Evolutionary conservation across 2,329 filamentous ascomycete genomes (phyloP), one percentile per base, ranked within the genome.

Genomic region (Aspergillus brunneoviolaceus): DNA sequence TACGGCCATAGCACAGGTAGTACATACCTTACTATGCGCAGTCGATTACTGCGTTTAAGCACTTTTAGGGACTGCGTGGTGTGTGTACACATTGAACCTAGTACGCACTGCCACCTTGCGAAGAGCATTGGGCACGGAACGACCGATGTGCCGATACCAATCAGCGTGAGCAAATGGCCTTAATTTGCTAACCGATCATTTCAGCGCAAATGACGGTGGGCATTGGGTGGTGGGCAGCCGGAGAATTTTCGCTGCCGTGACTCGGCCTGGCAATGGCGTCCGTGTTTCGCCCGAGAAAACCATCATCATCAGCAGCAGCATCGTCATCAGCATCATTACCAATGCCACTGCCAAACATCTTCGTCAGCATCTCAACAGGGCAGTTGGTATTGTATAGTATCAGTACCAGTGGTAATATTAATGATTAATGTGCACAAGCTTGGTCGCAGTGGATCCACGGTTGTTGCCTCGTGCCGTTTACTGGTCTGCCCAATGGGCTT

Each of bases 401-500:
- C 53, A 14, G 39, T 42, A 16, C 16, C 39, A 14, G 42, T 31
- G 53, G 33, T 55, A 55, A 55, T 35, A 25, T 16, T 45, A 9
- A 16, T 45, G 39, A 25, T 16, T 45, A 19, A 16, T 45, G 39
- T 45, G 39, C 45, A 42, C 42, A 55, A 47, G 53, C 33, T 55
- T 35, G 33, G 11, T 35, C 33, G 27, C 29, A 47, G 53, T 55
- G 53, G 53, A 55, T 49, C 53, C 53, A 55, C 53, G 53, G 53
- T 55, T 55, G 53, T 35, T 47, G 53, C 53, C 53, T 55, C 53
- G 53, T 55, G 53, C 53, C n/a, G 27, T 47, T 35, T 23, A 23
- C 25, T 55, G 53, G 27, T 47, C 48, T 42, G 11, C 25, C 53
- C 53, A 55, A 55, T 55, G 29, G 53, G 42, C 53, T 47, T 31